Base-by-base conservation (phyloP, 2,329 filamentous ascomycete species). In the Ascosphaera acerosa region DNA sequence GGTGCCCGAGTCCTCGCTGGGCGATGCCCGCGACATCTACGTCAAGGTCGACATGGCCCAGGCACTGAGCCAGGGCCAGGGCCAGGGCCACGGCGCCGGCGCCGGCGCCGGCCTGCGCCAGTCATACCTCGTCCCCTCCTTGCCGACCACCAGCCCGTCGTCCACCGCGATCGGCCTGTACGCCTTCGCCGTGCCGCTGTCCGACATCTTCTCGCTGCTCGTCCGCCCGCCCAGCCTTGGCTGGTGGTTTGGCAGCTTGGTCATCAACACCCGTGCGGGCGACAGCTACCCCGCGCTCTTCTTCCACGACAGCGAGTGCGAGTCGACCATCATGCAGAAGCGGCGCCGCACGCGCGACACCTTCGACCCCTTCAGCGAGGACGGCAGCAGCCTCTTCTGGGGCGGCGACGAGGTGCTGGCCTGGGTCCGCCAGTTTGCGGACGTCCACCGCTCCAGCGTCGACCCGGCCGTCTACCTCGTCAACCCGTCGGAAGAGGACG, bases 171-270 rank as follows among this genome's bases (percentile, higher is more conserved):
- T 69, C 30, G 82, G 82, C 3, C 67, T 75, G 30, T 92, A 91
- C 48, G 70, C 87, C 1, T 97, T 97, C 46, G 81, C 84, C 2
- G 65, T 97, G 4, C 87, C 87, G 2, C 65, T 94, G 18, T 78
- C 70, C 40, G 76, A 84, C 38, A 73, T 97, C 36, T 97, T 89
- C 53, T 90, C 78, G 17, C 61, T 97, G 4, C 62, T 91, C 5
- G 72, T 97, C 23, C 70, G 87, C 2, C 84, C 84, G 3, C 89
- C 87, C 4, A 92, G 80, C 48, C 55, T 91, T 5, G 89, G 87
- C 10, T 97, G 87, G 89, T 97, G 87, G 87, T 92, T 89, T 49
- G 87, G 87, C 19, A 91, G 81, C 38, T 55, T 97, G 17, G 74
- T 97, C 34, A 78, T 97, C 55, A 97, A 97, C 48, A 80, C 77